Conservation (phyloP, 2,329 filamentous ascomycete genomes). For the Alternaria consortialis region DNA sequence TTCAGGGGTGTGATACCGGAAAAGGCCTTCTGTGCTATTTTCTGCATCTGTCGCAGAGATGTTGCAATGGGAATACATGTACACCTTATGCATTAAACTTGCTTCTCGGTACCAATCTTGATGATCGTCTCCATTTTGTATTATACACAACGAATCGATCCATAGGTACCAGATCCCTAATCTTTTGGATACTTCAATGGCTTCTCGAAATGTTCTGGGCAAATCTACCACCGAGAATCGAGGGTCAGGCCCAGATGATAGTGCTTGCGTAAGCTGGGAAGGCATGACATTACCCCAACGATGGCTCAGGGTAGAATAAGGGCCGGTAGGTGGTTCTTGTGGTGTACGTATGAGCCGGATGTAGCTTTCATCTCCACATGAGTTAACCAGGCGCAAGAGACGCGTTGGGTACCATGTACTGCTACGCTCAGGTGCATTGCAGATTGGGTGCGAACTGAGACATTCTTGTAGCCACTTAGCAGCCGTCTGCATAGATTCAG, state of each 20-base stretch:
- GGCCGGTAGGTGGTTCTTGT: neutral
- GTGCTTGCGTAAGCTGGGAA: slow-evolving; percentile 8
- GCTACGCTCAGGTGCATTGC: neutral
- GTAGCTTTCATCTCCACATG: neutral
- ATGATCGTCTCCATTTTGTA: slow-evolving; percentile 2
- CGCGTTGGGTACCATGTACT: slow-evolving; percentile 15
- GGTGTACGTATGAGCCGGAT: slow-evolving; percentile 13
- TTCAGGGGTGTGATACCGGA: neutral
- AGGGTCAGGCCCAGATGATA: neutral
- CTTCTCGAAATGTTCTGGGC: slow-evolving; percentile 29
- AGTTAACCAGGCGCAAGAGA: slow-evolving; percentile 9
- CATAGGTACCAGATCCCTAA: slow-evolving; percentile 29
- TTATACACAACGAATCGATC: slow-evolving; percentile 26
- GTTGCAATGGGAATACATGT: slow-evolving; percentile 16
- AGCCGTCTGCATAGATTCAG: neutral
- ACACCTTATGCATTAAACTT: slow-evolving; percentile 16
- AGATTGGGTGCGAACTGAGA: neutral
- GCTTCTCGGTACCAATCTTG: slow-evolving; percentile 15
- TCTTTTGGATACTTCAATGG: slow-evolving; percentile 16
- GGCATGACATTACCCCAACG: slow-evolving; percentile 11
- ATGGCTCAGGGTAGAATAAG: slow-evolving; percentile 20
- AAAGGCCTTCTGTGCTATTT: slow-evolving; percentile 15
- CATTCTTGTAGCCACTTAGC: slow-evolving; percentile 8
- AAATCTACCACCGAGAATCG: slow-evolving; percentile 4
- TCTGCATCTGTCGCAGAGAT: slow-evolving; percentile 12